Conservation (phyloP, 345 rosid genomes). For the Aquilaria yunnanensis region DNA sequence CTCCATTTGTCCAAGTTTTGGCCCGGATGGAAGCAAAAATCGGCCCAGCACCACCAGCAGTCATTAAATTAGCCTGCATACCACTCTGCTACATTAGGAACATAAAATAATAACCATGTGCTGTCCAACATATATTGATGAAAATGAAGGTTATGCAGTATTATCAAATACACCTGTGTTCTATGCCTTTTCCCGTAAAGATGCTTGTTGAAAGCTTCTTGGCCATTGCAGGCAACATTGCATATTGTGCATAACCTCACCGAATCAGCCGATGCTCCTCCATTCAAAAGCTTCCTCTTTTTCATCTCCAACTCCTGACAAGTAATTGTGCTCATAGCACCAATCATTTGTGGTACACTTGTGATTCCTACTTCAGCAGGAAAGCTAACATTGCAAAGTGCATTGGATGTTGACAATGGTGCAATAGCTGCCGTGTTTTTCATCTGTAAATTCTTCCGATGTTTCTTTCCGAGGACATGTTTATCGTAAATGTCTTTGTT, state of each 20-base stretch:
- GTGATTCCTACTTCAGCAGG: constrained; percentile 2
- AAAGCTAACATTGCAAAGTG: not conserved
- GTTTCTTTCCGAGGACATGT: constrained; percentile 24
- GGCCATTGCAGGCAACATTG: constrained; percentile 39
- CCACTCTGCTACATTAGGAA: not conserved
- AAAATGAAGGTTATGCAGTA: not conserved
- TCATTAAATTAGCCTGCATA: constrained; percentile 15
- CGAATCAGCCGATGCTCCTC: constrained; percentile 33
- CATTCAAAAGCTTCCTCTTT: constrained; percentile 28
- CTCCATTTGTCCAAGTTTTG: constrained; percentile 16
- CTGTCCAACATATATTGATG: too few species aligned
- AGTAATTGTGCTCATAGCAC: constrained; percentile 1
- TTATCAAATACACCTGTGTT: constrained; percentile 22
- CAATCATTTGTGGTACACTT: constrained; percentile 13
- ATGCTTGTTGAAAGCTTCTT: constrained; percentile 25
- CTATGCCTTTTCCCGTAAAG: constrained; percentile 37
- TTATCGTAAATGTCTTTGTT: constrained; percentile 22
- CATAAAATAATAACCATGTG: not conserved
- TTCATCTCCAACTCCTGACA: constrained; percentile 28
- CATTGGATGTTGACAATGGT: constrained; percentile 8
- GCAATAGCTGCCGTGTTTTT: constrained; percentile 1
- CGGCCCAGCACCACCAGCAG: constrained; percentile 16
- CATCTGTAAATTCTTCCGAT: constrained; percentile 17
- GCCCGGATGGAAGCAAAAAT: constrained; percentile 18
- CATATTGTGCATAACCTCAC: constrained; percentile 34